Evolutionary conservation across 805 yeast genomes (phyloP), one percentile per base, ranked within the genome.

Genomic region (Aciculoconidium aculeatum): DNA sequence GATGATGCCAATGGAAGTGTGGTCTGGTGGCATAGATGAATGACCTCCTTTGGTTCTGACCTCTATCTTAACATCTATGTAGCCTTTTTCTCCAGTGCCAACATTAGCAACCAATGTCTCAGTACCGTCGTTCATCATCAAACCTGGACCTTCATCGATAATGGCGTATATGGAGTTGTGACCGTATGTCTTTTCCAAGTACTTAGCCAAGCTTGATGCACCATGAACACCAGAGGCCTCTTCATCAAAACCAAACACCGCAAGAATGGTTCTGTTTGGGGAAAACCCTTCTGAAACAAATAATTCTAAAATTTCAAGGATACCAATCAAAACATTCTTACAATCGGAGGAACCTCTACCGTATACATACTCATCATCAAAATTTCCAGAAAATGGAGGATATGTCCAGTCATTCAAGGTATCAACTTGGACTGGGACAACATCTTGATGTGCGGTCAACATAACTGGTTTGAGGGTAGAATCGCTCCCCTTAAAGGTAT

Each of bases 291-390:
- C 65, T 12, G 55, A 52, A 18, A 55, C 43, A 15, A 82, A 46
- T 18, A 80, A 52, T 28, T 58, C 52, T n/a, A 73, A 50, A 2
- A 87, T 66, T 49, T 82, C 88, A 47, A 83, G 49, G 27, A 79
- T 68, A 2, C 77, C 80, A 36, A 79, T 61, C 27, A 86, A 59
- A 19, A 77, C 56, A 48, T 77, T 77, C 53, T 86, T 86, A 49
- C 86, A 78, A 51, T 86, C 95, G 24, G 68, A 53, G 3, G 83
- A 51, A 21, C 95, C 95, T 44, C 95, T 69, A 3, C 95, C 95
- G 70, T 75, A 82, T 4, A 86, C 42, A 23, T 49, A 55, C 15
- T 65, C 59, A 10, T 85, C 87, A 42, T 85, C 94, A 46, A 61
- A 82, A 42, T 68, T 60, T 3, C 64, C 67, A 8, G 42, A 53